phyloP scores from a whole-genome alignment of 2,329 filamentous ascomycete species.

The Biscogniauxia mediterranea region DNA sequence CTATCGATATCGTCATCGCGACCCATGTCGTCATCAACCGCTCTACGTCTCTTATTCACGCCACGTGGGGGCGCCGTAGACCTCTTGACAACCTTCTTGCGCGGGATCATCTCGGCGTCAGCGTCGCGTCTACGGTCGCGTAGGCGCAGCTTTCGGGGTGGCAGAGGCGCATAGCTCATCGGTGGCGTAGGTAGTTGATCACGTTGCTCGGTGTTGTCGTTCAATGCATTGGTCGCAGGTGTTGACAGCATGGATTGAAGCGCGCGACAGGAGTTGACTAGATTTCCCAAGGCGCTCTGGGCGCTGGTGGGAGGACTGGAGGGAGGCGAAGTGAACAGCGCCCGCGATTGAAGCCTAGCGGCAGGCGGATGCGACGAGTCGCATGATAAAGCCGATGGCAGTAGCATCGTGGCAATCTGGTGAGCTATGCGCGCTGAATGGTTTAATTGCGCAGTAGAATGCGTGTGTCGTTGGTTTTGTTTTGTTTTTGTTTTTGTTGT shows the following conservation, averaged over 20 bases:
- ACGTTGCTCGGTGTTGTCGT: constrained; percentile 26
- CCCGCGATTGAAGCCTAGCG: constrained; percentile 42
- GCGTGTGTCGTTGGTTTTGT: background rate
- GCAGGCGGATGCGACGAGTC: constrained; percentile 49
- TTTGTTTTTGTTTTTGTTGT: too few relatives aligned
- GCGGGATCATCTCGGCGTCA: constrained; percentile 31
- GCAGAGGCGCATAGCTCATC: constrained; percentile 44
- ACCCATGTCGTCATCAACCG: constrained; percentile 45
- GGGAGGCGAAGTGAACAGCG: constrained; percentile 58
- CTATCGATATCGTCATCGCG: constrained; percentile 39
- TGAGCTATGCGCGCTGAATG: constrained; percentile 1
- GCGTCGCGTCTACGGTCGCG: constrained; percentile 43
- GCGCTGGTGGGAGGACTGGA: constrained; percentile 52
- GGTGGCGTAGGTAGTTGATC: constrained; percentile 55
- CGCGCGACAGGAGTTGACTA: constrained; percentile 59
- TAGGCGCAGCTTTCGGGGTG: constrained; percentile 54
- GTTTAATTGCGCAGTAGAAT: constrained; percentile 5
- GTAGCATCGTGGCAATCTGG: constrained; percentile 47
- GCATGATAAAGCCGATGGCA: constrained; percentile 59
- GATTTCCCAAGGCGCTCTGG: constrained; percentile 49
- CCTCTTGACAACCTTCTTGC: constrained; percentile 54
- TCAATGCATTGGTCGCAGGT: constrained; percentile 30
- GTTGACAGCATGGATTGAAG: constrained; percentile 57
- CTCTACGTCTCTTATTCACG: constrained; percentile 53
- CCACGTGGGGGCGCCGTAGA: constrained; percentile 41